Base-by-base conservation (phyloP, 1,284 basidiomycete genomes). In the Chalciporus sp. region DNA sequence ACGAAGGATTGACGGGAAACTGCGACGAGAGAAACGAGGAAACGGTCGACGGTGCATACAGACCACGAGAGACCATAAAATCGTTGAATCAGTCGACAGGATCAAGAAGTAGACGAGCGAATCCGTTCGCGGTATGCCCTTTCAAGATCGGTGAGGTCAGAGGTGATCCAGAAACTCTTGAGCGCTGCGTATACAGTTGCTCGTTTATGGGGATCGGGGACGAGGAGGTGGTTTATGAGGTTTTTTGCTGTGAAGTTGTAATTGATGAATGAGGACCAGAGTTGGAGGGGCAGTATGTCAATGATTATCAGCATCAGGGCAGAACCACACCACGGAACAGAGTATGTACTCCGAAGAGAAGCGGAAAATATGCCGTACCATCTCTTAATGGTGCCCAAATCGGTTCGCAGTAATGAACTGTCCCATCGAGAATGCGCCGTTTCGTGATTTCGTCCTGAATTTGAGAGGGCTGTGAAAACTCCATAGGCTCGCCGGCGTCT, bases 381-480 rank as follows among this genome's bases (percentile, higher is more conserved):
- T 85, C 78, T 44, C 73, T 72, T 45, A 90, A 66, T 3, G 71
- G 57, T 31, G 66, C 62, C 89, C 90, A 92, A 19, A 79, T 66
- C 26, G 72, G 60, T 26, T 73, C 67, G 20, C 73, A 72, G 60
- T 86, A 90, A 29, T 83, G 77, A 8, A 88, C 70, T 6, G 75
- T 72, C 14, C 85, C 85, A 26, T 81, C 73, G 40, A 90, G 74
- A 48, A 92, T 92, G 27, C 86, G 78, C 53, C 80, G 75, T 66
- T 90, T 90, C 42, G 88, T 79, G 49, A 77, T 74, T 47, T 78
- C 70, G 60, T 89, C 87, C 52, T 76, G 78, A 51, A 75, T 72
- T 12, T 74, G 62, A 43, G 83, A 83, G 28, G 62, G 68, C 57
- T 81, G 74, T 11, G 84, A 85, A 37, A 67, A 57, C 31, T 50